Evolutionary conservation across 73 alveolate species (phyloP).

Genomic region (Tetrahymena elliotti): DNA sequence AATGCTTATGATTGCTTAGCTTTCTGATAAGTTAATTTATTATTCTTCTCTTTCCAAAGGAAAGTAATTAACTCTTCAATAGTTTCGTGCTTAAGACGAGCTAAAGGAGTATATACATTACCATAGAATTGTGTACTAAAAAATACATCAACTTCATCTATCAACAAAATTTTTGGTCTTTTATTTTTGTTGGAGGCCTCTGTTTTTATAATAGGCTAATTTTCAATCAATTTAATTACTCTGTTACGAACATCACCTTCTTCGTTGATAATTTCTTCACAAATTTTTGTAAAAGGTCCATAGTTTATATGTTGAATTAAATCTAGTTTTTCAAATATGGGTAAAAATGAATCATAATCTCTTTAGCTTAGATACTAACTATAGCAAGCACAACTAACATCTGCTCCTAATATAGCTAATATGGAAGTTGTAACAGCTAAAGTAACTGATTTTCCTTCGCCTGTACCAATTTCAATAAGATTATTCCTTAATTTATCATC

Average conservation of each 20-base stretch:
- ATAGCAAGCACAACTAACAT: constrained; percentile 8
- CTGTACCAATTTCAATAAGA: background rate
- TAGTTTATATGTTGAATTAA: background rate
- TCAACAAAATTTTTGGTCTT: background rate
- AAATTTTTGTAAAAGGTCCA: background rate
- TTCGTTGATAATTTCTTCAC: background rate
- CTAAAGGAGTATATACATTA: background rate
- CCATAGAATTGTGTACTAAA: background rate
- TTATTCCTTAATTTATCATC: background rate
- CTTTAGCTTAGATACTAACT: background rate
- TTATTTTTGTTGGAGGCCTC: background rate
- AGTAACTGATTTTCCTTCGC: constrained; percentile 9
- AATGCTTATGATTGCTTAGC: background rate
- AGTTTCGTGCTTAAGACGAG: background rate
- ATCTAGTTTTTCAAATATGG: background rate
- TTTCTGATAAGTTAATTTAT: background rate
- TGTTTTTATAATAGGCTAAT: no score
- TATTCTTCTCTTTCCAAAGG: background rate
- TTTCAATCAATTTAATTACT: background rate
- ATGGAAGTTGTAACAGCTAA: background rate
- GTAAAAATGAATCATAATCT: background rate
- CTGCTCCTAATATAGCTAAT: background rate
- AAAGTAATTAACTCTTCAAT: background rate
- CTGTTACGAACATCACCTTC: background rate
- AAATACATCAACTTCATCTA: background rate